Evolutionary conservation across 352 stramenopile genomes (phyloP).

Genomic region (Globisporangium acanthophoron): DNA sequence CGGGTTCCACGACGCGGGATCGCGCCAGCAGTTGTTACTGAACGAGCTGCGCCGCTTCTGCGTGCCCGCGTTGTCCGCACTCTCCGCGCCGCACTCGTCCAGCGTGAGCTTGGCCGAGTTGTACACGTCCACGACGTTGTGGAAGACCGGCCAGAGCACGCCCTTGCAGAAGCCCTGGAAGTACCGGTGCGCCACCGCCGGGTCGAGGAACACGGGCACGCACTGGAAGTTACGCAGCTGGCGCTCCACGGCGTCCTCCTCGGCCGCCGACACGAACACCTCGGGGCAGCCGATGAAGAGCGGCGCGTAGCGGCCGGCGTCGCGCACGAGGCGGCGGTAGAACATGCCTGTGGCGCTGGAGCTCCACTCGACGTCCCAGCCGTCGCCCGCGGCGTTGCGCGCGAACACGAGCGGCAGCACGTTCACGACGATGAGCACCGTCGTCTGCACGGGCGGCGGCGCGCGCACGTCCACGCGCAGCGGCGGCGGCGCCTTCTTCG

Average conservation of each 20-base stretch:
- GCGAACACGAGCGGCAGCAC: constrained; percentile 73
- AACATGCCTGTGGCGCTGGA: constrained; percentile 69
- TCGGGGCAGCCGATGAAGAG: constrained; percentile 74
- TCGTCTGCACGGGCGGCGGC: constrained; percentile 22
- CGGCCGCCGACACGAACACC: constrained; percentile 53
- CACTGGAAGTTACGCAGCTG: constrained; percentile 89
- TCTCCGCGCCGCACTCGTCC: constrained; percentile 22
- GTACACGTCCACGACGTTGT: constrained; percentile 97
- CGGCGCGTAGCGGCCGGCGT: constrained; percentile 43
- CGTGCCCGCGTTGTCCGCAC: neutral
- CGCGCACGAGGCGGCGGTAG: constrained; percentile 63
- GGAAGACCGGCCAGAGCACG: constrained; percentile 96
- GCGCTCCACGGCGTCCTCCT: constrained; percentile 65
- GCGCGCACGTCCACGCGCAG: neutral
- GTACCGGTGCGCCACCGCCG: constrained; percentile 74
- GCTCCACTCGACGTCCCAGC: constrained; percentile 65
- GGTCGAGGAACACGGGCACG: constrained; percentile 94
- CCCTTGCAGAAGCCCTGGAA: constrained; percentile 96
- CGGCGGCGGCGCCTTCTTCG: neutral
- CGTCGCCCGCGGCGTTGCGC: constrained; percentile 31
- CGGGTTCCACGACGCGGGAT: constrained; percentile 74
- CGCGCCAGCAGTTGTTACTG: constrained; percentile 31
- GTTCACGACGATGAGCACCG: constrained; percentile 75
- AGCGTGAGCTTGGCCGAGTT: constrained; percentile 66
- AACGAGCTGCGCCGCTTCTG: constrained; percentile 6